Evolutionary conservation across 306 rosid species (phyloP), one percentile per base, ranked within the genome.

Genomic region (Boehmeria nivea): DNA sequence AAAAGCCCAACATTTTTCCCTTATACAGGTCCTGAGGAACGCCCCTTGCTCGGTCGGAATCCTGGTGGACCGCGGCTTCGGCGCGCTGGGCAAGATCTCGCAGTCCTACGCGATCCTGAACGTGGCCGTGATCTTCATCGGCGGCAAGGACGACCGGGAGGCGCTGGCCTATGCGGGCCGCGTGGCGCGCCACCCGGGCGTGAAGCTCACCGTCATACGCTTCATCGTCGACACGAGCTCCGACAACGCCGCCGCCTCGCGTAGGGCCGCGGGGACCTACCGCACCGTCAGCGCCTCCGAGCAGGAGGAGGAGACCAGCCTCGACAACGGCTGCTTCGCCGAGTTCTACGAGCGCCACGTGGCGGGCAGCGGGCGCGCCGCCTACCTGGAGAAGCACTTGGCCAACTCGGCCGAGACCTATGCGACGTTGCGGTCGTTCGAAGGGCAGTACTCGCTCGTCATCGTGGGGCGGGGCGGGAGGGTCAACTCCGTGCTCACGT

Each of bases 21-120:
- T 56, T 66, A 42, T 53, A 69, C 85, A 91, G 99, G 68, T 91
- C 18, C 48, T 87, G 45, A 82, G 68, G 64, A 77, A 60, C 59
- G 87, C 96, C 37, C 89, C 95, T 7, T 87, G 99, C 63, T 80
- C 99, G 0, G 95, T 91, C 43, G 99, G 95, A 36, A 84, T 91
- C 66, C 82, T 91, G 2, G 95, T 91, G 64, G 93, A 87, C 76
- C 80, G 96, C 70, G 99, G 99, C 40, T 64, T 91, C n/a, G 93
- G 99, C 48, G 33, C 79, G 54, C 68, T 78, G 0, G 80, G 59
- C 18, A 90, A 75, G 33, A 73, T 87, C 37, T 69, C 86, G 19
- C 71, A 69, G 59, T 34, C 83, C 2, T 36, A 58, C 20, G 52
- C 40, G 43, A 56, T 82, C 33, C 16, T 76, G 28, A 73, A 77